Evolutionary conservation across 1,139 yeast species (phyloP).

Genomic region (Pichia sp.): DNA sequence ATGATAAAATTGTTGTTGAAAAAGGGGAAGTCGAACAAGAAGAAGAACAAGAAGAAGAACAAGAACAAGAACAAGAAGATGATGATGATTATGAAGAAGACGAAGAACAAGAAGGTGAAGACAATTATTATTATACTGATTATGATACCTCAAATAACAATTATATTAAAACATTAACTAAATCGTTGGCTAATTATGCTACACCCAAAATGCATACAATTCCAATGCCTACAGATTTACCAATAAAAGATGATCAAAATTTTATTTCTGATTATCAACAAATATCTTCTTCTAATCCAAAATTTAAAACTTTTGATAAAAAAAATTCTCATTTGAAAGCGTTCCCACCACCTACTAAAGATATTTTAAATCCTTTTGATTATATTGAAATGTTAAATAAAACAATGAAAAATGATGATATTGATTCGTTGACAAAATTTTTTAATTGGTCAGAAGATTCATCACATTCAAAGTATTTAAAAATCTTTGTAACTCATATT

Average conservation of each 20-base stretch:
- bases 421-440: constrained; percentile 24
- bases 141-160: constrained; percentile 14
- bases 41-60: no score
- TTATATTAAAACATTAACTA: constrained; percentile 23
- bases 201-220: constrained; percentile 4
- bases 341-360: constrained; percentile 9
- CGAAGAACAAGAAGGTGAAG: constrained; percentile 6
- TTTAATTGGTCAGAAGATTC: constrained; percentile 30
- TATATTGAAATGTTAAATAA: constrained; percentile 25
- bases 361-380: constrained; percentile 18
- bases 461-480: constrained; percentile 31
- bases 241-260: neutral
- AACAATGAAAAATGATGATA: constrained; percentile 23
- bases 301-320: neutral
- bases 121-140: constrained; percentile 5
- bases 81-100: constrained; percentile 3
- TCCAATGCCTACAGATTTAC: neutral
- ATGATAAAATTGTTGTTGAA: no score
- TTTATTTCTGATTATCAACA: neutral
- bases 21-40: neutral
- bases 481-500: constrained; percentile 34
- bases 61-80: neutral
- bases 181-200: constrained; percentile 11
- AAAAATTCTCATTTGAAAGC: constrained; percentile 8
- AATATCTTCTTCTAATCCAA: neutral